Evolutionary conservation across 1,284 basidiomycete genomes (phyloP).

Genomic region (Moniliella sp.): DNA sequence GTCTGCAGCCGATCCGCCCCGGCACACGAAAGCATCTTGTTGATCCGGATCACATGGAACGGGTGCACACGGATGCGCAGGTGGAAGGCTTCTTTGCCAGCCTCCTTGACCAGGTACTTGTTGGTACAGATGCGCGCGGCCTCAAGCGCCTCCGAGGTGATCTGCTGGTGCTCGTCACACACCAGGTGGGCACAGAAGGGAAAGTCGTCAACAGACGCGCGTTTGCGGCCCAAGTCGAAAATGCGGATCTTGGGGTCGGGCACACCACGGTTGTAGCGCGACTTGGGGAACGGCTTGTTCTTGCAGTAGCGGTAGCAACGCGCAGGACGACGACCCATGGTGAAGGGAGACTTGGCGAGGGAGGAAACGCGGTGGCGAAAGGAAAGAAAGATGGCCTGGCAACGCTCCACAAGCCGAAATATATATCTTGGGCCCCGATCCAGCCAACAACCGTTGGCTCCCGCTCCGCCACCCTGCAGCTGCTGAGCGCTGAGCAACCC

Average conservation of each 20-base stretch:
- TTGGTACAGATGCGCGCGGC: slow-evolving; percentile 97
- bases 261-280: slow-evolving; percentile 70
- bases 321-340: too few species aligned
- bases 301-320: too few species aligned
- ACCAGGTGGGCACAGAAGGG: slow-evolving; percentile 64
- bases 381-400: too few species aligned
- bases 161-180: slow-evolving; percentile 93
- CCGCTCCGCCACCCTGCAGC: too few species aligned
- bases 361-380: too few species aligned
- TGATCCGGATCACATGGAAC: slow-evolving; percentile 64
- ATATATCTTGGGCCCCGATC: too few species aligned
- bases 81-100: slow-evolving; percentile 97
- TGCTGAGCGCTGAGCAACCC: too few species aligned
- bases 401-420: too few species aligned
- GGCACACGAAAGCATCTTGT: slow-evolving; percentile 99
- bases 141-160: slow-evolving; percentile 85
- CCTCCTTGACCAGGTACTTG: slow-evolving; percentile 96
- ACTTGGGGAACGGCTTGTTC: slow-evolving; percentile 27
- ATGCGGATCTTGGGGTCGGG: slow-evolving; percentile 35
- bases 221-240: slow-evolving; percentile 72
- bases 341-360: too few species aligned
- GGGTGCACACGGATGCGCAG: slow-evolving; percentile 89
- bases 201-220: slow-evolving; percentile 77
- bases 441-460: too few species aligned
- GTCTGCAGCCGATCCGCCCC: slow-evolving; percentile 90